phyloP scores from a whole-genome alignment of 1,139 yeast genomes.

The Schwanniomyces etchellsii region DNA sequence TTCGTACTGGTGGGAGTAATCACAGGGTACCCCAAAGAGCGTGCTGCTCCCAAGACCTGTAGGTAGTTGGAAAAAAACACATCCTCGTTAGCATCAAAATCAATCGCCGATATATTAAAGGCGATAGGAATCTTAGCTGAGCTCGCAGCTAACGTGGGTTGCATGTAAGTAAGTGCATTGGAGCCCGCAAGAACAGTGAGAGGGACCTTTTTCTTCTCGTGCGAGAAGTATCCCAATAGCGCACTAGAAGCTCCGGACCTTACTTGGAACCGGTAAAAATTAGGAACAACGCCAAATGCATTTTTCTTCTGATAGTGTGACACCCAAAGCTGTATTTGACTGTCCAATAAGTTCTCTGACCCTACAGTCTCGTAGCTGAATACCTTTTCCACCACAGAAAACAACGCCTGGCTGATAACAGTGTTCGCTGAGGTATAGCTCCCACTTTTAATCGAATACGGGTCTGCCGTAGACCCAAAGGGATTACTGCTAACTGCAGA shows the following conservation, averaged over 20 bases:
- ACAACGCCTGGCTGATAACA: constrained; percentile 61
- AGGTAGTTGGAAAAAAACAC: constrained; percentile 62
- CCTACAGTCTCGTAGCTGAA: constrained; percentile 70
- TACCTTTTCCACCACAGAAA: constrained; percentile 55
- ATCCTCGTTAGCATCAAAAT: constrained; percentile 49
- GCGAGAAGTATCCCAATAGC: constrained; percentile 63
- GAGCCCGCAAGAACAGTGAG: constrained; percentile 61
- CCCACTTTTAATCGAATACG: constrained; percentile 43
- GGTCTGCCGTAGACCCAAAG: constrained; percentile 57
- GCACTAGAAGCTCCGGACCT: constrained; percentile 83
- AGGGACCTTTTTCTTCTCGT: constrained; percentile 35
- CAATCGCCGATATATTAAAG: constrained; percentile 70
- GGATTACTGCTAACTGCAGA: constrained; percentile 14
- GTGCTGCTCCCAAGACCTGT: constrained; percentile 59
- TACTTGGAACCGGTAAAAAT: constrained; percentile 58
- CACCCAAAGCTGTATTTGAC: constrained; percentile 59
- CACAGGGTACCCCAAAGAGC: constrained; percentile 63
- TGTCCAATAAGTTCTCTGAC: constrained; percentile 55
- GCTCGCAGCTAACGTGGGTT: constrained; percentile 39
- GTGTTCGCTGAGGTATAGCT: constrained; percentile 59
- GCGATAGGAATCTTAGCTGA: constrained; percentile 51
- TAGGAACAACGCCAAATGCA: constrained; percentile 52
- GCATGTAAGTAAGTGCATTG: constrained; percentile 63
- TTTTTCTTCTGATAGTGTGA: constrained; percentile 45
- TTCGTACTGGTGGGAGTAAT: constrained; percentile 56